phyloP scores from a whole-genome alignment of 805 yeast species.

The Ogataea philodendri region DNA sequence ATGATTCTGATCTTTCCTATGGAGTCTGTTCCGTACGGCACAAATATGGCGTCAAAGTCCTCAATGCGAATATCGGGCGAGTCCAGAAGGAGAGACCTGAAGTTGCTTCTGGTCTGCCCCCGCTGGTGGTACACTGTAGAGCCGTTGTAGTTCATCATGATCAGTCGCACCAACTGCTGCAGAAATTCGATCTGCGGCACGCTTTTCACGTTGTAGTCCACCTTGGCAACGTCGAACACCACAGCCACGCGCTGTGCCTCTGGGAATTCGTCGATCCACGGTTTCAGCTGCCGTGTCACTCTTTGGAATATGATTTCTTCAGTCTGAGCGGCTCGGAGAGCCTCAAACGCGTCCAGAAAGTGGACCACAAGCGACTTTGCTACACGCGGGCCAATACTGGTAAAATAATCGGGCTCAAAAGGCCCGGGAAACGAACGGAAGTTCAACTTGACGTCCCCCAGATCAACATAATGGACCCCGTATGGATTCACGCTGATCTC shows the following conservation, averaged over 20 bases:
- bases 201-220: conserved; percentile 20
- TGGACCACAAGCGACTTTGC: neutral
- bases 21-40: conserved; percentile 54
- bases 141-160: conserved; percentile 17
- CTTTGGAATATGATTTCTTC: conserved; percentile 1
- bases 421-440: conserved; percentile 14
- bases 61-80: conserved; percentile 9
- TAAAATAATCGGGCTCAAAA: neutral
- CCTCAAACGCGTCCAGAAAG: neutral
- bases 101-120: conserved; percentile 1
- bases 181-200: conserved; percentile 24
- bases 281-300: conserved; percentile 1
- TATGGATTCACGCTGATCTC: conserved; percentile 8
- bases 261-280: conserved; percentile 1
- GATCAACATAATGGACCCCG: conserved; percentile 14
- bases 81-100: conserved; percentile 1
- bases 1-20: conserved; percentile 46
- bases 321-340: neutral
- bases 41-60: conserved; percentile 24
- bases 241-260: conserved; percentile 1
- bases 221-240: conserved; percentile 11
- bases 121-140: conserved; percentile 11
- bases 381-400: neutral
- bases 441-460: conserved; percentile 8
- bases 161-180: conserved; percentile 27